Base-by-base conservation (phyloP, 2,329 filamentous ascomycete species). In the Sporothrix globosa region DNA sequence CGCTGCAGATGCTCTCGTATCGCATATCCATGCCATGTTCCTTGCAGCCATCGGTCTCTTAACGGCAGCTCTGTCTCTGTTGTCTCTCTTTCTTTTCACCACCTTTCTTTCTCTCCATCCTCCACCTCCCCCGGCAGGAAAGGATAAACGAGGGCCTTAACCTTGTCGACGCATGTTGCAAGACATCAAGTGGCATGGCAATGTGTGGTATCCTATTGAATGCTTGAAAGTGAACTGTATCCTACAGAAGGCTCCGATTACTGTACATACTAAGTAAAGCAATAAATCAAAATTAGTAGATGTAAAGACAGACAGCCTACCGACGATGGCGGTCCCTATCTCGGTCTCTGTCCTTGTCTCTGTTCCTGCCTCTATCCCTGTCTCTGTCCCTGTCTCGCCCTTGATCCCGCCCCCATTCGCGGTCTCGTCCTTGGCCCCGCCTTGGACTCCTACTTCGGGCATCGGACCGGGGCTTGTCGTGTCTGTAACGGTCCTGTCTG, bases 291-390 rank as follows among this genome's bases (percentile, higher is more conserved):
- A 34, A 13, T 4, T 9, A 14, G 41, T 14, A 44, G 14, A 4
- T 44, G 2, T 13, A 17, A 13, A 13, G 9, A 44, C 41, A 44
- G 34, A 46, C 10, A 63, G 39, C 17, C 39, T 63, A 63, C 11
- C 39, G 39, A 27, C 39, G 58, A 14, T 39, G 67, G 2, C 53
- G 61, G 63, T 48, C 67, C 52, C 68, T 17, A 27, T 63, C 67
- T 13, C 66, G 48, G 19, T 56, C 56, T 2, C 34, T 71, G 53
- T 34, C 30, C 5, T 5, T 34, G 4, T 34, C 30, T 5, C 30
- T 34, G 48, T 78, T 75, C 50, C 76, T 77, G 70, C 77, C 78
- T 74, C 74, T 76, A 54, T 48, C 67, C 56, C 68, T 21, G n/a
- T 63, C 67, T 21, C 66, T 34, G 13, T 56, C 56, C 3, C 34